These are phyloP conservation scores for Xylariaceae sp. DNA, from an alignment of 2,329 filamentous ascomycete genomes.

Conservation along the genomic window DNA sequence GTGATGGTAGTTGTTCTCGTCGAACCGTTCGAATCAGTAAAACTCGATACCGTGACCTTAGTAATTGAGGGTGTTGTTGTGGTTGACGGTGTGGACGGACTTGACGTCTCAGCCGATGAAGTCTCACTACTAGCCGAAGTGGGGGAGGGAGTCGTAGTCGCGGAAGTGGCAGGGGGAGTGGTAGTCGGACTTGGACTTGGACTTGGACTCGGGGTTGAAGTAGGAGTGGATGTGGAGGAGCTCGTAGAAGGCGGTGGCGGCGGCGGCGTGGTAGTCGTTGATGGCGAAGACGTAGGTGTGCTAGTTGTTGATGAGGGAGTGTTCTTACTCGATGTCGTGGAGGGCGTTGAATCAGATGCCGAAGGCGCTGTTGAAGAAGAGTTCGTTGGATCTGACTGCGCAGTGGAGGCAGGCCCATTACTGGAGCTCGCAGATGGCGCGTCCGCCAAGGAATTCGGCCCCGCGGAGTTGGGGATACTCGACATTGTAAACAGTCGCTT, in stretches of 20 bases:
- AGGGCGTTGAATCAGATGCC: constrained; percentile 11
- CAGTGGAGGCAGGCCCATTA: constrained; percentile 4
- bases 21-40: constrained; percentile 17
- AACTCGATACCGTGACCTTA: background rate
- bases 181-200: too few relatives aligned
- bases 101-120: constrained; percentile 13
- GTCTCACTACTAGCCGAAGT: constrained; percentile 15
- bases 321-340: constrained; percentile 17
- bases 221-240: constrained; percentile 1
- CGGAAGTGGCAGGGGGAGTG: constrained; percentile 9
- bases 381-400: constrained; percentile 5
- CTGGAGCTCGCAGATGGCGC: constrained; percentile 13
- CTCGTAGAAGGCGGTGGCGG: constrained; percentile 14
- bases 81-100: constrained; percentile 11
- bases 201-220: too few relatives aligned
- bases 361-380: constrained; percentile 16
- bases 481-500: constrained; percentile 34
- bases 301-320: constrained; percentile 7
- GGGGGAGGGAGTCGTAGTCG: constrained; percentile 12
- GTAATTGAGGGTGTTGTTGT: constrained; percentile 1
- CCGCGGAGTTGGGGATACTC: constrained; percentile 6
- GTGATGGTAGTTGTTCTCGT: constrained; percentile 27
- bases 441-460: constrained; percentile 14
- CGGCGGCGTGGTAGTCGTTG: constrained; percentile 15
- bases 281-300: constrained; percentile 8